Evolutionary conservation across 306 rosid species (phyloP), one percentile per base, ranked within the genome.

Genomic region (Quercus bicolor): DNA sequence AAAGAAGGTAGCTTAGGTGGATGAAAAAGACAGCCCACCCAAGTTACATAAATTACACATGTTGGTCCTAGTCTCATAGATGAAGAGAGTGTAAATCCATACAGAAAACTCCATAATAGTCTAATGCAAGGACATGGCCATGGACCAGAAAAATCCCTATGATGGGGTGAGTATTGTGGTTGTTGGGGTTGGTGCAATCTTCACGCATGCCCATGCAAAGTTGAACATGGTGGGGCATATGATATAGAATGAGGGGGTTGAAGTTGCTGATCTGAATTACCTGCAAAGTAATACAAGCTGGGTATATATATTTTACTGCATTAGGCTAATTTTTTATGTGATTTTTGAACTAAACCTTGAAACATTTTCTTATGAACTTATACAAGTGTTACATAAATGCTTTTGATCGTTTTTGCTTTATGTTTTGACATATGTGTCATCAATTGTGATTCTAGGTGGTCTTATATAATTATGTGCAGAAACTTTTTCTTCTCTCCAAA

Each of bases 101-200:
- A 13, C 45, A 37, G 8, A 40, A 74, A 78, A 66, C 19, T 45
- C 75, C 45, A 37, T 37, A 37, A 37, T 2, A 37, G 45, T 8
- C 45, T 37, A 2, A 37, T 2, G 45, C 45, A 37, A 37, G 45
- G 45, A 37, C 11, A 76, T 29, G 79, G 23, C n/a, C 12, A 20
- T n/a, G 76, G 71, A 37, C 68, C 60, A 76, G 37, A 62, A 24
- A 24, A 79, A 37, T 15, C 13, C 45, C 13, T 16, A 65, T 65
- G 9, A 53, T 51, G 54, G 16, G 51, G 52, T 34, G 76, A 55
- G 76, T 80, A 52, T 59, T 59, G 62, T 71, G 68, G 86, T 92
- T 40, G 90, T 86, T 84, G 86, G 70, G 81, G 89, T 92, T 79
- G 90, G 83, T 84, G 78, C 37, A 57, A 71, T 83, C 68, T 48